Percentiles rank a stretch among this genome's conserved stretches.
phyloP scores from a whole-genome alignment of 2,329 filamentous ascomycete genomes.

The Chalaropsis thielavioides region DNA sequence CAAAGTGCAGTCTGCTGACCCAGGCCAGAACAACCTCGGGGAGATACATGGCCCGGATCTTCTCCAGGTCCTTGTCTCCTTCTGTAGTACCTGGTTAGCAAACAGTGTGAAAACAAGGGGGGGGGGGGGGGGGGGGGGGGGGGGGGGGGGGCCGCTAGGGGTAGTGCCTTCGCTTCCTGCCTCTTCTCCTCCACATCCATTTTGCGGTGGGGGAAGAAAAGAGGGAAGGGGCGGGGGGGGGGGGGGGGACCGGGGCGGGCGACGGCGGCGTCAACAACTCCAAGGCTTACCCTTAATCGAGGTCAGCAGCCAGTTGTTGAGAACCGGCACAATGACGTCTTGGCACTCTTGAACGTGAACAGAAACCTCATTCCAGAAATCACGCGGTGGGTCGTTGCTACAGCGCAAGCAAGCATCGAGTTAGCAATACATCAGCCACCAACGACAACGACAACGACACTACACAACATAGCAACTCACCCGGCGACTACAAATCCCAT shows the following conservation, averaged over 20 bases:
- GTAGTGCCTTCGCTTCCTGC: no score
- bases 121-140: no score
- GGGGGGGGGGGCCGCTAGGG: no score
- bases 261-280: no score
- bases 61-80: slow-evolving; percentile 46
- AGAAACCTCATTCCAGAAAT: slow-evolving; percentile 41
- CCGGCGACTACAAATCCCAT: slow-evolving; percentile 37
- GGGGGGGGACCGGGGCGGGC: no score
- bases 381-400: slow-evolving; percentile 28
- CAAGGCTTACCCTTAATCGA: slow-evolving; percentile 38
- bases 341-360: slow-evolving; percentile 40
- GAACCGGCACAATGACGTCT: slow-evolving; percentile 43
- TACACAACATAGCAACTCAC: slow-evolving; percentile 28
- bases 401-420: not conserved
- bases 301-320: slow-evolving; percentile 48
- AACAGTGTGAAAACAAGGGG: not conserved
- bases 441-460: no score
- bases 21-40: slow-evolving; percentile 79
- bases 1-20: slow-evolving; percentile 64
- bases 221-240: no score
- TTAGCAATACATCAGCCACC: not conserved
- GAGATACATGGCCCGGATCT: slow-evolving; percentile 63
- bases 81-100: slow-evolving; percentile 25
- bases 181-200: no score
- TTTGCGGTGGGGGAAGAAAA: no score